Evolutionary conservation across 805 yeast species (phyloP).

Genomic region (Teunomyces pallodes): DNA sequence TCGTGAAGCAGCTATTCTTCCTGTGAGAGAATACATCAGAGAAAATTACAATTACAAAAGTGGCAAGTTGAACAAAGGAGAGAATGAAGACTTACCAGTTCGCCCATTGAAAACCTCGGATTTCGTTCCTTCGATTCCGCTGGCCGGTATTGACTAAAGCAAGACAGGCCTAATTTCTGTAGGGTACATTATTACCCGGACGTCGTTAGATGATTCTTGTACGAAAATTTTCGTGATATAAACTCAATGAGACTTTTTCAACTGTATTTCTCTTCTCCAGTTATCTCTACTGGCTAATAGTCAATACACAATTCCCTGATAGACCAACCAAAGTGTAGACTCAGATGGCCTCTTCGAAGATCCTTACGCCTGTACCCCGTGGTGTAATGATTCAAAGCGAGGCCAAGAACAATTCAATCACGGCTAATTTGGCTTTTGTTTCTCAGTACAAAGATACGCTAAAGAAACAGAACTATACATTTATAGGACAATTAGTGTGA

Average conservation of each 20-base stretch:
- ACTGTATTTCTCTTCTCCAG: neutral
- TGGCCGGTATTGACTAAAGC: neutral
- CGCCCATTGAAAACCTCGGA: constrained; percentile 67
- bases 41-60: constrained; percentile 49
- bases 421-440: constrained; percentile 18
- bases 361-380: constrained; percentile 25
- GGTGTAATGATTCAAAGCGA: constrained; percentile 35
- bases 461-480: constrained; percentile 24
- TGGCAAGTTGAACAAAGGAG: constrained; percentile 25
- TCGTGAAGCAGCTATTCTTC: constrained; percentile 87
- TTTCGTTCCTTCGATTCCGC: constrained; percentile 37
- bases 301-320: neutral
- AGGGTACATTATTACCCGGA: constrained; percentile 6
- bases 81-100: constrained; percentile 39
- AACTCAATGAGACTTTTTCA: neutral
- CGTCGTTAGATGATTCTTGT: neutral
- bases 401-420: constrained; percentile 24
- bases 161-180: constrained; percentile 5
- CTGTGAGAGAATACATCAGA: constrained; percentile 82
- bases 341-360: constrained; percentile 32
- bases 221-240: neutral
- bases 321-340: neutral
- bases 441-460: constrained; percentile 15
- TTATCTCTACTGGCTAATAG: neutral
- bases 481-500: constrained; percentile 31